Evolutionary conservation across 805 yeast species (phyloP).

Genomic region (Saccharomycopsis malanga): DNA sequence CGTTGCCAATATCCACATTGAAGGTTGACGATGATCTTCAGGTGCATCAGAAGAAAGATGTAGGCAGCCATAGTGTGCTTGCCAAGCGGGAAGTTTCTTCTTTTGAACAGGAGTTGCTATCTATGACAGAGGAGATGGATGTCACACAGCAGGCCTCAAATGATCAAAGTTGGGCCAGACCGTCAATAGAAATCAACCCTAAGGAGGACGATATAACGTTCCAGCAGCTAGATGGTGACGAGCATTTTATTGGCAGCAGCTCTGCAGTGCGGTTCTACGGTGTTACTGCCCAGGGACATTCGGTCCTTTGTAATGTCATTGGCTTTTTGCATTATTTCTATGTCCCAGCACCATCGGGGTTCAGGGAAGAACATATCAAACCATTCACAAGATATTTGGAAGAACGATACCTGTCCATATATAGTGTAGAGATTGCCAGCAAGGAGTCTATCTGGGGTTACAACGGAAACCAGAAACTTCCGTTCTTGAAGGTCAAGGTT

Average conservation of each 20-base stretch:
- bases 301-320: constrained; percentile 82
- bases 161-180: constrained; percentile 46
- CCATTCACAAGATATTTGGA: constrained; percentile 42
- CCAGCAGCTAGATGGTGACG: constrained; percentile 95
- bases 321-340: constrained; percentile 88
- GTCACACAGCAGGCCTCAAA: constrained; percentile 19
- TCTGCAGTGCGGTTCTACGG: constrained; percentile 84
- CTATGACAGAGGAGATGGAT: constrained; percentile 35
- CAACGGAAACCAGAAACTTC: constrained; percentile 66
- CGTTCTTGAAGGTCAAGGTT: constrained; percentile 70
- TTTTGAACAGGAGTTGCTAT: constrained; percentile 46
- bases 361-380: constrained; percentile 47
- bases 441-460: constrained; percentile 95
- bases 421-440: constrained; percentile 53
- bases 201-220: constrained; percentile 50
- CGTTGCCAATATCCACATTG: constrained; percentile 14
- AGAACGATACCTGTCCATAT: constrained; percentile 48
- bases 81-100: constrained; percentile 35
- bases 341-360: constrained; percentile 83
- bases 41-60: constrained; percentile 8
- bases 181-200: constrained; percentile 47
- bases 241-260: constrained; percentile 49
- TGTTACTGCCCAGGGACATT: constrained; percentile 79
- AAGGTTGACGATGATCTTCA: constrained; percentile 5
- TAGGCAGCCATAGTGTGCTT: constrained; percentile 2